These are phyloP conservation scores for Deakozyma indianensis DNA, from an alignment of 805 yeast species.

Conservation along the genomic window DNA sequence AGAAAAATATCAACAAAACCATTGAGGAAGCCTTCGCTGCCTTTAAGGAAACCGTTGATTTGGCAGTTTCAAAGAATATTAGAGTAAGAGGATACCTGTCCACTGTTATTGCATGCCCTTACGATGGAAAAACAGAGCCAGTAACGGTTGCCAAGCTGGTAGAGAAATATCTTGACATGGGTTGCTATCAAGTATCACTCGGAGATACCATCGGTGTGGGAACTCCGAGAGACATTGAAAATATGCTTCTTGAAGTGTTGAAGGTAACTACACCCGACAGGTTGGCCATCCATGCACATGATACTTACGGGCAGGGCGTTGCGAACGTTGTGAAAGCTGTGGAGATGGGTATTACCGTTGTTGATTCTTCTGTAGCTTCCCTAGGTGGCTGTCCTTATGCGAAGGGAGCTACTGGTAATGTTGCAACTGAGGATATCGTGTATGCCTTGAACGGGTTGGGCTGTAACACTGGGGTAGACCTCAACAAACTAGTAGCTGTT, in stretches of 20 bases:
- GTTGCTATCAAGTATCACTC: constrained; percentile 21
- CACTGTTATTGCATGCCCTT: constrained; percentile 20
- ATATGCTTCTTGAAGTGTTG: constrained; percentile 14
- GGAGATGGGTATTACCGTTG: constrained; percentile 17
- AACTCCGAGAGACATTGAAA: constrained; percentile 15
- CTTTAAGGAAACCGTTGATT: constrained; percentile 11
- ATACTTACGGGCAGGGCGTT: constrained; percentile 22
- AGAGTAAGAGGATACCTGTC: constrained; percentile 19
- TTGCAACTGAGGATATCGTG: constrained; percentile 20
- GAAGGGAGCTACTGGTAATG: constrained; percentile 21
- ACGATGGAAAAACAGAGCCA: constrained; percentile 19
- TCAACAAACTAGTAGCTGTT: constrained; percentile 11
- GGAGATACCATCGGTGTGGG: constrained; percentile 23
- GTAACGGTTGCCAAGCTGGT: constrained; percentile 16
- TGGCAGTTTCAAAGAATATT: constrained; percentile 12
- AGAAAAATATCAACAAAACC: constrained; percentile 17
- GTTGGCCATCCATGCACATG: constrained; percentile 21
- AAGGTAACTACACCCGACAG: constrained; percentile 10
- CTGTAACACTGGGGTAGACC: constrained; percentile 16
- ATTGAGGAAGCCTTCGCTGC: constrained; percentile 15
- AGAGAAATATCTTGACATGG: constrained; percentile 14
- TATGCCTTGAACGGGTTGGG: constrained; percentile 19
- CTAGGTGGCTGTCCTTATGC: constrained; percentile 24
- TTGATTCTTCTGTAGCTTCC: constrained; percentile 19
- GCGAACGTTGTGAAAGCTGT: constrained; percentile 19